Evolutionary conservation across 257 asterid genomes (phyloP).

Genomic region (Solanum acaule): DNA sequence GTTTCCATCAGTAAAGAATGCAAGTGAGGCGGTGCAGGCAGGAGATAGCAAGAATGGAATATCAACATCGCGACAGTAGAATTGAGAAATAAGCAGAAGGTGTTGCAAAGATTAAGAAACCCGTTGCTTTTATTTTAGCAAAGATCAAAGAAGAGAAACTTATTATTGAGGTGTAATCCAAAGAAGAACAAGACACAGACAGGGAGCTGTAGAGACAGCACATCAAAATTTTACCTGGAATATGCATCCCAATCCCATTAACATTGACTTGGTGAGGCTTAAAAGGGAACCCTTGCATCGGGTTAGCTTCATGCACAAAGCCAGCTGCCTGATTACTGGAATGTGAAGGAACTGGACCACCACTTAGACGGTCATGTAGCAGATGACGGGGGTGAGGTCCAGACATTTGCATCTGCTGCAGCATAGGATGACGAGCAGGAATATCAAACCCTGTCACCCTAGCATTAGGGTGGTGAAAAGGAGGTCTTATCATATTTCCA

Average conservation of each 20-base stretch:
- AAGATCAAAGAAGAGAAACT: background rate
- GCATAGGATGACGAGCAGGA: conserved; percentile 40
- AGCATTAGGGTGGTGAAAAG: conserved; percentile 47
- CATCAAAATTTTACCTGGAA: conserved; percentile 39
- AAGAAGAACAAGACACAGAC: background rate
- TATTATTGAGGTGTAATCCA: background rate
- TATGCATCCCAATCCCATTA: conserved; percentile 41
- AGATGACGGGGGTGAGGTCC: conserved; percentile 40
- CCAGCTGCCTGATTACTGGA: conserved; percentile 44
- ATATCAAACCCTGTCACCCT: conserved; percentile 50
- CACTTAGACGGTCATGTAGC: conserved; percentile 39
- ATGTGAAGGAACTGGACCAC: conserved; percentile 30
- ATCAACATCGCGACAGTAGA: background rate
- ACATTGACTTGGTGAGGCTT: conserved; percentile 40
- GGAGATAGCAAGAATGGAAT: background rate
- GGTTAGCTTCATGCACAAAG: conserved; percentile 44
- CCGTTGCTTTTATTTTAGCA: background rate
- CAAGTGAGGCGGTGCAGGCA: background rate
- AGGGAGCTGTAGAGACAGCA: background rate
- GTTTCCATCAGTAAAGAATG: background rate
- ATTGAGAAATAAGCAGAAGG: background rate
- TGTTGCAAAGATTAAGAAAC: background rate
- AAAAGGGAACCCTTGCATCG: conserved; percentile 48
- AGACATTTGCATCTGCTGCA: conserved; percentile 63
- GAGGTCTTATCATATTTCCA: conserved; percentile 34